A percentile compares a stretch with the other conserved stretches of the same genome.
phyloP scores from a whole-genome alignment of 129 eudicot genomes.

The Flaveria bidentis region DNA sequence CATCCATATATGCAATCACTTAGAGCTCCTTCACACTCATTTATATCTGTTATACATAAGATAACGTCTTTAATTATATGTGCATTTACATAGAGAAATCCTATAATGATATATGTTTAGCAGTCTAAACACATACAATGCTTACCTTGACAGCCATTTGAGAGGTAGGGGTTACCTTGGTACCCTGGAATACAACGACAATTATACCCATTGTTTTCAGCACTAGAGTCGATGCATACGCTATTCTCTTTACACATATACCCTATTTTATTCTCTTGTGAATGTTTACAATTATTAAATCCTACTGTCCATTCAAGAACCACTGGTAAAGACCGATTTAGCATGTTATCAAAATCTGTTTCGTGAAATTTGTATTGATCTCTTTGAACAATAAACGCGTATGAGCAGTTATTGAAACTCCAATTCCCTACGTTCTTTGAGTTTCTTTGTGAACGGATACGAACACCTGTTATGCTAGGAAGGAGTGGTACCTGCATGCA shows the following conservation, averaged over 20 bases:
- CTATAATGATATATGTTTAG: too few relatives aligned
- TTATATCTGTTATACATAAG: conserved; percentile 10
- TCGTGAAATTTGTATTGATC: neutral
- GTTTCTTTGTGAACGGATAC: conserved; percentile 19
- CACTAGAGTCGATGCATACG: neutral
- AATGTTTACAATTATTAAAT: neutral
- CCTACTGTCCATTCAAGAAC: conserved; percentile 26
- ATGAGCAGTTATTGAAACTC: conserved; percentile 26
- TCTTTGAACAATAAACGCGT: conserved; percentile 17
- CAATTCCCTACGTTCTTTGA: conserved; percentile 3
- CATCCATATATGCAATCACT: conserved; percentile 15
- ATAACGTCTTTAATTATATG: neutral
- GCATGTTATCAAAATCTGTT: conserved; percentile 11
- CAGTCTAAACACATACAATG: neutral
- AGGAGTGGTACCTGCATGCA: conserved; percentile 25
- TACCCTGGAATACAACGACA: conserved; percentile 28
- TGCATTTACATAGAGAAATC: neutral
- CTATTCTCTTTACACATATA: conserved; percentile 27
- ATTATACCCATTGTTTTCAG: neutral
- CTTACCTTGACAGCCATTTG: conserved; percentile 33
- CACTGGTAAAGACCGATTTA: conserved; percentile 22
- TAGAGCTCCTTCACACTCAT: conserved; percentile 23
- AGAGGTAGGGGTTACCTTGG: conserved; percentile 23
- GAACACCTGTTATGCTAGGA: neutral
- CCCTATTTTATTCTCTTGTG: neutral